Evolutionary conservation across 306 rosid genomes (phyloP), one percentile per base, ranked within the genome.

Genomic region (Bauhinia variegata): DNA sequence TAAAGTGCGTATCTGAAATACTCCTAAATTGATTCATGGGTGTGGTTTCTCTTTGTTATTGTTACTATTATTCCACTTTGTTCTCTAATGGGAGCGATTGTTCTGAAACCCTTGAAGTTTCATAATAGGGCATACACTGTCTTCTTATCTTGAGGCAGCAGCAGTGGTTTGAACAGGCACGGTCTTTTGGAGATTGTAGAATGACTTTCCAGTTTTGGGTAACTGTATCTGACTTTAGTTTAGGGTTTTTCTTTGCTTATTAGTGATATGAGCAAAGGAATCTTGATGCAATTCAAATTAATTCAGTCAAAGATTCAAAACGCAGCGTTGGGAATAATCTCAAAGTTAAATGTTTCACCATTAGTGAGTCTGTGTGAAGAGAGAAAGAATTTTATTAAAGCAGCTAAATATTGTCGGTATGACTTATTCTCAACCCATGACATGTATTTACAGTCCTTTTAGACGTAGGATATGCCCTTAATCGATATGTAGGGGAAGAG

Each of bases 391-490:
- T 49, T 4, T 49, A 49, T 17, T 14, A 49, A 49, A 49, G 54
- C 18, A 6, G 54, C 54, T n/a, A 6, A 49, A 14, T 2, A 17
- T 49, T 49, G 19, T 49, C 54, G 54, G 4, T 49, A 49, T 49
- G 54, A 49, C 7, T 49, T 49, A 17, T 8, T 17, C 15, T 14
- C 54, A 49, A 16, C 18, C 18, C 3, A 49, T 17, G 28, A 4
- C 54, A 9, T 49, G 17, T 49, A 49, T n/a, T n/a, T 17, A 4
- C 54, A 49, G 14, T 49, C 54, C 54, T 49, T 49, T 14, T 49
- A n/a, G 54, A 49, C 13, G 54, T 49, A 49, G 54, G 54, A 16
- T 1, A 49, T 49, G 54, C 54, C 54, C 54, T 49, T 49, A n/a
- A 49, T 14, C 54, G 5, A 3, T 49, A 49, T 14, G 54, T 49